Percentiles rank a stretch among this genome's conserved stretches.
phyloP scores from a whole-genome alignment of 495 filamentous ascomycete genomes.

The Diplogelasinospora grovesii region DNA sequence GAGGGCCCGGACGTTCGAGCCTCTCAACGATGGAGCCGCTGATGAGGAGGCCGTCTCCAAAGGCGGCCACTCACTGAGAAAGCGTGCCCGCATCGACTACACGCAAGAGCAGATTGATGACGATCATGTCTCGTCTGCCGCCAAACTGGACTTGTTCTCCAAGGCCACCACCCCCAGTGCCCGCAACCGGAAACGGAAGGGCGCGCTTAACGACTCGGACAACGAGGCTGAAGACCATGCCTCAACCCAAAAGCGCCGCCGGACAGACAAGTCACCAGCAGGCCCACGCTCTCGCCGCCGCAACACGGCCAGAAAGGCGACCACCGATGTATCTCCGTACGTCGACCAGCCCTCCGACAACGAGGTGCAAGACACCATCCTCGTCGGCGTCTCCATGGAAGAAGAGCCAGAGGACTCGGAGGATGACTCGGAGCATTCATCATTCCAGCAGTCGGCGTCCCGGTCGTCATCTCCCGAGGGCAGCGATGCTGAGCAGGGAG shows the following conservation, averaged over 20 bases:
- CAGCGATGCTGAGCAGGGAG: conserved; percentile 2
- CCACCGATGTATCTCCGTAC: conserved; percentile 20
- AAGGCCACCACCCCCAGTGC: conserved; percentile 19
- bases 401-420: conserved; percentile 5
- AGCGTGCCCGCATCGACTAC: conserved; percentile 41
- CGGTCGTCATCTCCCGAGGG: conserved; percentile 13
- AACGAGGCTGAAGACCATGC: conserved; percentile 20
- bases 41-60: conserved; percentile 33
- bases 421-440: conserved; percentile 20
- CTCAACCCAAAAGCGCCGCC: conserved; percentile 14
- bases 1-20: conserved; percentile 31
- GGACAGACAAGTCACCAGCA: conserved; percentile 25
- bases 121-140: conserved; percentile 5
- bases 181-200: conserved; percentile 26
- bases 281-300: conserved; percentile 26
- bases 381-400: conserved; percentile 34
- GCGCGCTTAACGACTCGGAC: conserved; percentile 18
- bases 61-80: conserved; percentile 43
- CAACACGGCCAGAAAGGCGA: conserved; percentile 25
- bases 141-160: not conserved
- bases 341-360: conserved; percentile 32
- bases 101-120: conserved; percentile 38
- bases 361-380: conserved; percentile 44
- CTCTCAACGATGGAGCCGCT: conserved; percentile 17
- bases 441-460: conserved; percentile 16